Base-by-base conservation (phyloP, 2,329 filamentous ascomycete genomes). In the Exophiala sp. region DNA sequence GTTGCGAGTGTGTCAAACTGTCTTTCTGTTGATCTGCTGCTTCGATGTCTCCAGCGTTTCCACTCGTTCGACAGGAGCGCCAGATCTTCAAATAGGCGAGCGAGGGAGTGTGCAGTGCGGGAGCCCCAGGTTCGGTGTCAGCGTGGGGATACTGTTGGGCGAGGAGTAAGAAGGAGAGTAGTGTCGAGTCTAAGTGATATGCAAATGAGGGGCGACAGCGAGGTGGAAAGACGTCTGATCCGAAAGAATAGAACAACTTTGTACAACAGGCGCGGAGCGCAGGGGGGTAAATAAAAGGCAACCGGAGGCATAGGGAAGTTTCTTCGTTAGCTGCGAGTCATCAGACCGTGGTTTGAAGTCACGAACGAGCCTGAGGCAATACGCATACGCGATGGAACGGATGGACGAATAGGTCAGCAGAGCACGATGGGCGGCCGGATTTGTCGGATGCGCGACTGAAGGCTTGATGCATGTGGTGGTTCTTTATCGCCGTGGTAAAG, bases 381-480 rank as follows among this genome's bases (percentile, higher is more conserved):
- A 44, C 39, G 16, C 38, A 29, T 20, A 21, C 40, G 41, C 34
- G 34, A 18, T 4, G 40, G 34, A 24, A 40, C 51, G 47, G 40
- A 51, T 32, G 47, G 40, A 51, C 38, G 45, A 54, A 51, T 54
- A 48, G 55, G 47, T 55, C 47, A 55, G 51, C 48, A 49, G 32
- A 11, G 50, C 50, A 24, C 35, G 44, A 24, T 24, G 24, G 39
- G 33, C 35, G 52, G 51, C 51, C 57, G 57, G 57, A 60, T 50
- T 57, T 54, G 47, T 60, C 57, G 57, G 57, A 60, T 57, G 57
- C 57, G 53, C 46, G 35, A 43, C 43, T 38, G 29, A 45, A 8
- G 24, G 24, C 7, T 29, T 58, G 38, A 48, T 53, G 52, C 55
- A 58, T 58, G 55, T 58, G 55, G 47, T 29, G 24, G 24, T 8